Evolutionary conservation across 2,329 filamentous ascomycete genomes (phyloP), one percentile per base, ranked within the genome.

Genomic region (Fusarium citri): DNA sequence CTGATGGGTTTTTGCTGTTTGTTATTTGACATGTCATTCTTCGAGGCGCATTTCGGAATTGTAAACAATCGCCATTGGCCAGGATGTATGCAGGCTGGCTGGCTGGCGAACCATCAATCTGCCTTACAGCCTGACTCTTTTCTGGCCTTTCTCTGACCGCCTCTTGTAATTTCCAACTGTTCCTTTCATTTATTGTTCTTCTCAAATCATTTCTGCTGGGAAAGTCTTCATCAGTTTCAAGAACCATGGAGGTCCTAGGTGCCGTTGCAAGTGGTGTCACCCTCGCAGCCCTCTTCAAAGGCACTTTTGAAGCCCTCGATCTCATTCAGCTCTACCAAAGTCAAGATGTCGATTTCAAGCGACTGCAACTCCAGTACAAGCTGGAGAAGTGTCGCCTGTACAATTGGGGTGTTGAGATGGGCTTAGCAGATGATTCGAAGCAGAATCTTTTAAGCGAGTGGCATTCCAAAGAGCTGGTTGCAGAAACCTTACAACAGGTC

Each of bases 351-450:
- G 42, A 45, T 5, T 45, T 25, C 1, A 25, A 8, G 0, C 42
- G 5, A 0, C 23, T 45, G 0, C 42, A 45, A 0, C 42, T 45
- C 1, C 16, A n/a, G 7, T 45, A 4, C 23, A 3, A 2, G 6
- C 23, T 45, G 22, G 42, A 45, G 16, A 45, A 45, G 10, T 5
- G 42, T 20, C 42, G 42, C 1, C 23, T 45, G 0, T 45, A 45
- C 16, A 25, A 45, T 0, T 45, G 42, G 22, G 42, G 42, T 6
- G 23, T 5, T 0, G 10, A 0, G 9, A 25, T 45, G 42, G 42
- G 42, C 4, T 8, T 25, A 2, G 4, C 22, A 0, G 16, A 18
- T 3, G 22, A 23, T 1, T 25, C 8, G 22, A 45, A 25, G 22
- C 6, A 8, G 10, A 25, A 14, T 7, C 42, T n/a, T 1, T 0